Percentiles rank a stretch among this genome's conserved stretches.
phyloP scores from a whole-genome alignment of 2,329 filamentous ascomycete genomes.

The Diaporthe sp. region DNA sequence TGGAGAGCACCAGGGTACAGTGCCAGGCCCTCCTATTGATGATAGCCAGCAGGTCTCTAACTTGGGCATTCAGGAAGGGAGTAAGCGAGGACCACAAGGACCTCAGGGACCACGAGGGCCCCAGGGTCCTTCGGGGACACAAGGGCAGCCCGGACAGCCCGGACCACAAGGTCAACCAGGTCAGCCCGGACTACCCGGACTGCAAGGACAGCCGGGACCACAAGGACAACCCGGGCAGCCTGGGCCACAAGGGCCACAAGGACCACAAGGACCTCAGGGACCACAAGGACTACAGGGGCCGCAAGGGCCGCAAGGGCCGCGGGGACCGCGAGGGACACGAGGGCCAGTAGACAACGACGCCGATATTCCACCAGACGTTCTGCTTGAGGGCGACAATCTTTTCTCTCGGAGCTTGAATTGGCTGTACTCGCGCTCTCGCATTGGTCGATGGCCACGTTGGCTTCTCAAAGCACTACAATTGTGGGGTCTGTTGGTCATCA shows the following conservation, averaged over 20 bases:
- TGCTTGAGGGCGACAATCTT: not conserved
- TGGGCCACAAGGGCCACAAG: not conserved
- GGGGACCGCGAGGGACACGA: not conserved
- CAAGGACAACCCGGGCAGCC: not conserved
- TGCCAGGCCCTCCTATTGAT: not conserved
- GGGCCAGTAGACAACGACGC: not conserved
- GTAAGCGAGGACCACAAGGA: not conserved
- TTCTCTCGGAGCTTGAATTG: slow-evolving; percentile 1
- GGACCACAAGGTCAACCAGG: not conserved
- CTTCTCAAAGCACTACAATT: slow-evolving; percentile 19
- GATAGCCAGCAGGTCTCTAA: not conserved
- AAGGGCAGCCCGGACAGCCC: not conserved
- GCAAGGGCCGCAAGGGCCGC: not conserved
- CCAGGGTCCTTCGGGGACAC: not conserved
- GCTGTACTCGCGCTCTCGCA: not conserved
- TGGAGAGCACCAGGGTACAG: not conserved
- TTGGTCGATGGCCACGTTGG: slow-evolving; percentile 24
- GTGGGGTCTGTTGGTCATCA: slow-evolving; percentile 28
- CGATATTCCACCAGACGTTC: not conserved
- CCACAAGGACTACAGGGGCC: not conserved
- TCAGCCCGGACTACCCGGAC: not conserved
- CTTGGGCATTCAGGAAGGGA: not conserved
- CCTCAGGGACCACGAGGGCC: not conserved
- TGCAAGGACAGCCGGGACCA: not conserved
- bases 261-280: not conserved